Evolutionary conservation across 2,329 filamentous ascomycete species (phyloP).

Genomic region (Diaporthe ilicicola): DNA sequence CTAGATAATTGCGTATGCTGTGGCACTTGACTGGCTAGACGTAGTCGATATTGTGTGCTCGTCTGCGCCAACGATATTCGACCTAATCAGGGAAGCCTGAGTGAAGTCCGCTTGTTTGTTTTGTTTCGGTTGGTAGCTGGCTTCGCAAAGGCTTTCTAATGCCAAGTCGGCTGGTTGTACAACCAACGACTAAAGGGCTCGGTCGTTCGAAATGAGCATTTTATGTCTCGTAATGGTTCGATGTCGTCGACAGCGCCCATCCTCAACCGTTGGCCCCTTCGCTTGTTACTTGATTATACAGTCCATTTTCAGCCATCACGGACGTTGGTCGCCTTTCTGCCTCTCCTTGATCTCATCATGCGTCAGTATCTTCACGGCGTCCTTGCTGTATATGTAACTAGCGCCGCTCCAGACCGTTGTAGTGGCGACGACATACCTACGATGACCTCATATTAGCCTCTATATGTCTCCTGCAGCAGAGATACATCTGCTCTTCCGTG

Average conservation of each 20-base stretch:
- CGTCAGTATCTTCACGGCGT: constrained; percentile 86
- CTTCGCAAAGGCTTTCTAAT: not conserved
- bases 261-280: not conserved
- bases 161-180: not conserved
- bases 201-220: not conserved
- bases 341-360: constrained; percentile 40
- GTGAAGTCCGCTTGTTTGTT: not conserved
- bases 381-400: constrained; percentile 90
- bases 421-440: constrained; percentile 81
- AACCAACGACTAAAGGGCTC: not conserved
- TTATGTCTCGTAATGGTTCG: not conserved
- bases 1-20: not conserved
- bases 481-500: not conserved
- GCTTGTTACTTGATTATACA: not conserved
- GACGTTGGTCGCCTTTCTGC: constrained; percentile 25
- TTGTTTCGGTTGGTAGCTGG: not conserved
- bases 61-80: not conserved
- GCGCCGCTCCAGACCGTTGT: constrained; percentile 95
- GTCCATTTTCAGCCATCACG: not conserved
- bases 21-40: not conserved
- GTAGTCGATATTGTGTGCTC: not conserved
- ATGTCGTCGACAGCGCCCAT: not conserved
- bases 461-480: not conserved
- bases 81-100: not conserved
- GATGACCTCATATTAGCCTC: not conserved